phyloP scores from a whole-genome alignment of 257 asterid species.

The Solanum clarkiae region DNA sequence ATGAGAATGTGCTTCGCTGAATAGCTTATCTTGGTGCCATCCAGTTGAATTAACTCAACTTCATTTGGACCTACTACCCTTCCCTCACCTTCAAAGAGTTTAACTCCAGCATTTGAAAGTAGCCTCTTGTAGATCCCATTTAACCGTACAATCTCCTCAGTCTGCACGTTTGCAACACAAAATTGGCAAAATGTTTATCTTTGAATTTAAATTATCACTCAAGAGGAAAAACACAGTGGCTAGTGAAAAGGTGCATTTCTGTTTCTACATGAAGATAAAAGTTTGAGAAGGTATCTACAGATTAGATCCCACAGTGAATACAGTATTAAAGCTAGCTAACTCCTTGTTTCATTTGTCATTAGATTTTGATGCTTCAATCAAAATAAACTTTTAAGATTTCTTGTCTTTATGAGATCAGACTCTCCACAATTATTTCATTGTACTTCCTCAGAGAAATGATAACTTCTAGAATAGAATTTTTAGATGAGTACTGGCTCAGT shows the following conservation, averaged over 20 bases:
- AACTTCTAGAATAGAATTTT: background rate
- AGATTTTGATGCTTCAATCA: background rate
- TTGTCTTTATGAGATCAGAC: background rate
- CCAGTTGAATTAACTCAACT: constrained; percentile 82
- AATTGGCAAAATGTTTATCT: background rate
- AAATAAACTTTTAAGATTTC: background rate
- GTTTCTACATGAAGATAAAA: background rate
- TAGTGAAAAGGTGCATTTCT: background rate
- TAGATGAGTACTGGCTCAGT: background rate
- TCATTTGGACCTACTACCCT: constrained; percentile 85
- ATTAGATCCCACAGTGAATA: background rate
- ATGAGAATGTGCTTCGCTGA: constrained; percentile 80
- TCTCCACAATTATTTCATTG: background rate
- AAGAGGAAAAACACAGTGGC: background rate
- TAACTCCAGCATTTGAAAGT: constrained; percentile 83
- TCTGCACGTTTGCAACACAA: constrained; percentile 31
- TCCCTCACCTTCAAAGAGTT: constrained; percentile 97
- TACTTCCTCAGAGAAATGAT: background rate
- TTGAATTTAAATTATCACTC: background rate
- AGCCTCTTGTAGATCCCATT: constrained; percentile 82
- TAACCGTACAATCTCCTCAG: constrained; percentile 83
- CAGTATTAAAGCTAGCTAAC: background rate
- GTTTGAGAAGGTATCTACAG: background rate
- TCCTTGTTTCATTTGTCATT: background rate
- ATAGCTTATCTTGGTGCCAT: constrained; percentile 84